Evolutionary conservation across 1,139 yeast species (phyloP).

Genomic region (Geotrichum klebahnii): DNA sequence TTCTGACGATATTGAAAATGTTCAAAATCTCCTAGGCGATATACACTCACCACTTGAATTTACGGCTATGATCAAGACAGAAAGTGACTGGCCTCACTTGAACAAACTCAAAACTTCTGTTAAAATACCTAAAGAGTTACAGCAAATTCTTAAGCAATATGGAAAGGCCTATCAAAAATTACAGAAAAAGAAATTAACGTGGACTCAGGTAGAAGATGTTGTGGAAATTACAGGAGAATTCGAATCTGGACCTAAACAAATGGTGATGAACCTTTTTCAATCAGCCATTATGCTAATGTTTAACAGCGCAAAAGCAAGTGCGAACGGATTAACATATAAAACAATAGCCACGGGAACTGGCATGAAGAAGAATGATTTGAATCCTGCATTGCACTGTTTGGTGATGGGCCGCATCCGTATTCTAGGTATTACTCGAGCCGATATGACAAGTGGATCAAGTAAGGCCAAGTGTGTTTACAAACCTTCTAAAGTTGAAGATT

Average conservation of each 20-base stretch:
- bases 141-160: no score
- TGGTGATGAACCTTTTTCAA: conserved; percentile 34
- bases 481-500: not conserved
- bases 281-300: conserved; percentile 35
- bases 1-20: no score
- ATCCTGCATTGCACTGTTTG: conserved; percentile 10
- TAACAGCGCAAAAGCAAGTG: conserved; percentile 23
- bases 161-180: no score
- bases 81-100: no score
- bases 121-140: no score
- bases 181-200: conserved; percentile 31
- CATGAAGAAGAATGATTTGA: conserved; percentile 4
- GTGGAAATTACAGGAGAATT: conserved; percentile 37
- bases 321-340: conserved; percentile 3
- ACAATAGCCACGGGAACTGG: not conserved
- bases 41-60: no score
- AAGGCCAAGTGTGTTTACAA: no score
- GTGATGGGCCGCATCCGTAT: conserved; percentile 8
- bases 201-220: conserved; percentile 36
- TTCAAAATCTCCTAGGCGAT: no score
- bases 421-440: not conserved
- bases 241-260: conserved; percentile 35
- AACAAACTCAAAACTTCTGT: no score
- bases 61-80: no score
- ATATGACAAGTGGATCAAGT: no score